These are phyloP conservation scores for Aspergillus conjunctus DNA, from an alignment of 495 filamentous ascomycete species.

Conservation along the genomic window DNA sequence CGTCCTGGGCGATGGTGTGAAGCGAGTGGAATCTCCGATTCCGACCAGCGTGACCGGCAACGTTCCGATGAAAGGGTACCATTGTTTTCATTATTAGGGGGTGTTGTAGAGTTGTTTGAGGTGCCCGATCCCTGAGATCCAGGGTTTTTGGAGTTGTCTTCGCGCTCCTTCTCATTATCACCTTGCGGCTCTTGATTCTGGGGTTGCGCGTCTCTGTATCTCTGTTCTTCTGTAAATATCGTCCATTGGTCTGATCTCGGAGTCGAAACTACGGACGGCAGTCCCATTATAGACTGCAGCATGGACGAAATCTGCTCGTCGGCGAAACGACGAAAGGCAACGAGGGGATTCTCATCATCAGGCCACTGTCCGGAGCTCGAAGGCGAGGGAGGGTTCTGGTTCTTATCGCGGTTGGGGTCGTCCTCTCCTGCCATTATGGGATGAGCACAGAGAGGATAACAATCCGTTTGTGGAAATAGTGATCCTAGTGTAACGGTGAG, in stretches of 20 bases:
- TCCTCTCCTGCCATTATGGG: conserved; percentile 38
- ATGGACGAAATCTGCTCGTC: conserved; percentile 60
- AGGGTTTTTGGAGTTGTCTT: conserved; percentile 19
- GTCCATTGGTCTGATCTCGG: conserved; percentile 37
- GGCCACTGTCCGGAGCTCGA: conserved; percentile 26
- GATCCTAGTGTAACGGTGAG: not conserved
- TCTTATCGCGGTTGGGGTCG: conserved; percentile 22
- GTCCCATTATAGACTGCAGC: conserved; percentile 53
- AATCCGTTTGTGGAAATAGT: not conserved
- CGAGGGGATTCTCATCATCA: conserved; percentile 57
- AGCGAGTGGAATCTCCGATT: conserved; percentile 7
- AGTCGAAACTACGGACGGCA: conserved; percentile 41
- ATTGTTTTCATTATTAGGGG: not conserved
- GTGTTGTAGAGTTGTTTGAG: conserved; percentile 10
- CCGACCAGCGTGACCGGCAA: conserved; percentile 22
- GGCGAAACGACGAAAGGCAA: conserved; percentile 60
- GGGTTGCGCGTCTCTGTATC: conserved; percentile 27
- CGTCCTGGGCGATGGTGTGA: conserved; percentile 18
- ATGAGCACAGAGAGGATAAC: not conserved
- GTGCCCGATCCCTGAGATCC: not conserved
- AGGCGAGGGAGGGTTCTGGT: conserved; percentile 14
- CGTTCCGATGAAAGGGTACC: conserved; percentile 8
- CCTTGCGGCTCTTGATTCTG: conserved; percentile 20
- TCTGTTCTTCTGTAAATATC: conserved; percentile 37
- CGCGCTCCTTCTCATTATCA: conserved; percentile 21